Percentiles rank a stretch among this genome's conserved stretches.
Conservation (phyloP, 257 asterid genomes). For the Rauvolfia tetraphylla region DNA sequence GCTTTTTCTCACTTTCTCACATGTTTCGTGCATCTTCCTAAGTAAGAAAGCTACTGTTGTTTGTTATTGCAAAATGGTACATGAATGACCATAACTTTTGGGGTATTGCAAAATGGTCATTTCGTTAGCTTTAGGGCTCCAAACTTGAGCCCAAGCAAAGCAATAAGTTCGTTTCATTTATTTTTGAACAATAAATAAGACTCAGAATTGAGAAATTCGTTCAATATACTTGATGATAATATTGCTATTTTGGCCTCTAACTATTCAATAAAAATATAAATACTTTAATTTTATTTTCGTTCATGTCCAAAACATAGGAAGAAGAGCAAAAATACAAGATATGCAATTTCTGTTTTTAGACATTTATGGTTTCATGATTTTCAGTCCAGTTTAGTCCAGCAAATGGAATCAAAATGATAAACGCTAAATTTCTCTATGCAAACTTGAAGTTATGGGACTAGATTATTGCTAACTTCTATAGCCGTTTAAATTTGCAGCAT, state of each 20-base stretch:
- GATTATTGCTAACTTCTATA: neutral
- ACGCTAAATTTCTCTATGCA: neutral
- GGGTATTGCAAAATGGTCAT: neutral
- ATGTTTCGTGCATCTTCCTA: slow-evolving; percentile 6
- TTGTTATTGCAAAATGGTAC: slow-evolving; percentile 1
- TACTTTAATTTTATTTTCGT: too few species aligned
- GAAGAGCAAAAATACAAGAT: too few species aligned
- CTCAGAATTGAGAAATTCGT: too few species aligned
- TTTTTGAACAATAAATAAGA: too few species aligned
- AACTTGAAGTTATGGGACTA: neutral
- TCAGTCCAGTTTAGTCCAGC: too few species aligned
- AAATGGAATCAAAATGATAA: too few species aligned
- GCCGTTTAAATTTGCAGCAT: slow-evolving; percentile 49
- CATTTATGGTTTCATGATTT: too few species aligned
- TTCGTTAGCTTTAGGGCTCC: neutral
- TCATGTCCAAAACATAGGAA: too few species aligned
- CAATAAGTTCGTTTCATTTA: too few species aligned
- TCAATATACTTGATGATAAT: too few species aligned
- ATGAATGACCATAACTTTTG: neutral
- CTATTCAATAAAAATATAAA: too few species aligned
- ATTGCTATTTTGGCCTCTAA: neutral
- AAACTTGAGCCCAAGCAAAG: neutral
- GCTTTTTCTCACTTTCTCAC: neutral
- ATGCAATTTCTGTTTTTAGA: too few species aligned
- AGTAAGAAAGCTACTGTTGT: neutral